Base-by-base conservation (phyloP, 1,284 basidiomycete genomes). In the Polyporus tsugae region DNA sequence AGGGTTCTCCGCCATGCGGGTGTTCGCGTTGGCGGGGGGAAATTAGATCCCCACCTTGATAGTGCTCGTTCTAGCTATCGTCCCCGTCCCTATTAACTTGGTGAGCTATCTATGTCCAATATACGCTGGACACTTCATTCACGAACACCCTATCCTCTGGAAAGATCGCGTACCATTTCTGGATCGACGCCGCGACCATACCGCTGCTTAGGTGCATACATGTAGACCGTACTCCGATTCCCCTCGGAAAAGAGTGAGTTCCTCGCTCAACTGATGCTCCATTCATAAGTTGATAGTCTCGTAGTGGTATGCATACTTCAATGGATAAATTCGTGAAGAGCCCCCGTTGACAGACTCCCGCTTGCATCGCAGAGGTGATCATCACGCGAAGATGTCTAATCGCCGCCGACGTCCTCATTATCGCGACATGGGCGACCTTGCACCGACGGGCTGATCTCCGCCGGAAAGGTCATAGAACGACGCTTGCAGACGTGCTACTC, bases 11-110 rank as follows among this genome's bases (percentile, higher is more conserved):
- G 35, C 33, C 29, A 58, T 58, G 55, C 33, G 55, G 17, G 38
- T 58, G 55, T 58, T 58, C 55, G 55, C 55, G 55, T 10, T 58
- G 35, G 38, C 55, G 19, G 55, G 55, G 17, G 38, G 38, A n/a
- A 58, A 38, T 35, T 36, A 35, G 55, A 4, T 19, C 33, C 35
- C 38, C 3, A 58, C 55, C 5, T 5, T n/a, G 19, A 46, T 15
- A 39, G 53, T 46, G 38, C 36, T 29, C 57, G 36, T 22, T 33
- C 53, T 62, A 13, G 38, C 55, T 19, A 38, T 58, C 17, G 19
- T 58, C 19, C 55, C 55, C 3, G 19, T 58, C 9, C 55, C 55
- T 9, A 33, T 58, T 4, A 58, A 58, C 5, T 13, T 58, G 35
- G 55, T 58, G 35, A 58, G 55, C 19, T 1, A 4, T 38, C 2